phyloP scores from a whole-genome alignment of 306 rosid species.

The Arachis stenosperma region DNA sequence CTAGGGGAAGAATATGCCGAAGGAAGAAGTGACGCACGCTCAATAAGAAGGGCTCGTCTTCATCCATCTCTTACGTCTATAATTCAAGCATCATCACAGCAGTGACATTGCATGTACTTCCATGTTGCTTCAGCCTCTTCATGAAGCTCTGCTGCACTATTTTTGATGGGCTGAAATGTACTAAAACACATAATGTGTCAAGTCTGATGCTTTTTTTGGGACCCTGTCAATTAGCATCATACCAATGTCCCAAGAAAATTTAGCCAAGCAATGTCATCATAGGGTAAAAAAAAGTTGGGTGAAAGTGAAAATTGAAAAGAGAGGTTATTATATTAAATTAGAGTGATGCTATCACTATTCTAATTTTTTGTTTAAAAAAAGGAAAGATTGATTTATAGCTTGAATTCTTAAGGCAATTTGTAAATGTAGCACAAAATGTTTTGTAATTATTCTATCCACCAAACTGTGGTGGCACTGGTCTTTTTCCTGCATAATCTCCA shows the following conservation, averaged over 20 bases:
- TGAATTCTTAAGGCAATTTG: constrained; percentile 19
- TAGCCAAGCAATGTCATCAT: constrained; percentile 13
- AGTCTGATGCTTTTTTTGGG: constrained; percentile 13
- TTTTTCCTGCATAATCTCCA: neutral
- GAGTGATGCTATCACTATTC: neutral
- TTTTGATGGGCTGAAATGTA: constrained; percentile 21
- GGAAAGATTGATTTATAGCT: neutral
- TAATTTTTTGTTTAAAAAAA: neutral
- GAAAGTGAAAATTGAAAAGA: constrained; percentile 13
- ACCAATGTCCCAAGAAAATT: constrained; percentile 20
- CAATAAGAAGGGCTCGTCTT: constrained; percentile 73
- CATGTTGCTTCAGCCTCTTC: constrained; percentile 20
- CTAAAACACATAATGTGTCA: constrained; percentile 3
- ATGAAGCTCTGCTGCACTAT: constrained; percentile 1
- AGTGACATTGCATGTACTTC: constrained; percentile 47
- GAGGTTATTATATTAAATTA: neutral
- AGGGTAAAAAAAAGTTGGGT: constrained; percentile 9
- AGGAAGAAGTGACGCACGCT: constrained; percentile 88
- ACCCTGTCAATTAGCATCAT: constrained; percentile 8
- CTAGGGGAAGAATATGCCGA: constrained; percentile 83
- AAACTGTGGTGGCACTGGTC: neutral
- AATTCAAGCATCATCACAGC: constrained; percentile 71
- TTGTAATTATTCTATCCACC: constrained; percentile 10
- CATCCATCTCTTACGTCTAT: constrained; percentile 93
- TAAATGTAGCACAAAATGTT: constrained; percentile 1